Percentiles rank a stretch among this genome's conserved stretches.
Conservation (phyloP, 768 basidiomycete genomes). For the Collybia sp. region DNA sequence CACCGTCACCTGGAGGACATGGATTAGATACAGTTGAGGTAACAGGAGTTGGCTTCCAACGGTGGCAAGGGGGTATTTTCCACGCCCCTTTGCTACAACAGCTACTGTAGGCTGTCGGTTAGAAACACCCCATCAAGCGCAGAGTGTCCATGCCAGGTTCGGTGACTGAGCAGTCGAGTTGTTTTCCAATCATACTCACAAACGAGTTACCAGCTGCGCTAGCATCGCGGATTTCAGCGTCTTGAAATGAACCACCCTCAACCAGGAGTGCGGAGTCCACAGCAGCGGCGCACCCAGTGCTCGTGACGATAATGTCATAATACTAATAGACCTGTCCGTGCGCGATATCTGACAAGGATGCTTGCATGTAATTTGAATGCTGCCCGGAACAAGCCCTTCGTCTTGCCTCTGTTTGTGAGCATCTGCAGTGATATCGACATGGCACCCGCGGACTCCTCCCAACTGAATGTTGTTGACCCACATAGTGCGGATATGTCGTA, state of each 20-base stretch:
- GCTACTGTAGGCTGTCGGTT: slow-evolving; percentile 35
- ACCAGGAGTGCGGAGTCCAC: no score
- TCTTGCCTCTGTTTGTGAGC: slow-evolving; percentile 39
- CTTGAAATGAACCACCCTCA: no score
- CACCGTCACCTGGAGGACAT: neutral
- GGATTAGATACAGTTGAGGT: no score
- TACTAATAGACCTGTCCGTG: slow-evolving; percentile 40
- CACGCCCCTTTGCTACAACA: slow-evolving; percentile 37
- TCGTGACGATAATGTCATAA: slow-evolving; percentile 37
- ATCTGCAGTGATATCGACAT: slow-evolving; percentile 49
- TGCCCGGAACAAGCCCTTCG: slow-evolving; percentile 41
- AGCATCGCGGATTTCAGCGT: no score
- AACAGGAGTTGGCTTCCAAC: no score
- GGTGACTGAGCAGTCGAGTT: slow-evolving; percentile 37
- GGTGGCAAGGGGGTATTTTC: slow-evolving; percentile 46
- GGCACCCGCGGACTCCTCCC: slow-evolving; percentile 46
- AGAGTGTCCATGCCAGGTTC: slow-evolving; percentile 43
- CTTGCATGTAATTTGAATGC: slow-evolving; percentile 46
- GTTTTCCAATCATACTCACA: no score
- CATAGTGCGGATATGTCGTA: no score
- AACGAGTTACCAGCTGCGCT: no score
- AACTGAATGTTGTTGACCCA: no score
- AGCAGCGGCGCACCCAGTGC: slow-evolving; percentile 36
- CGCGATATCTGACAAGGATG: slow-evolving; percentile 37
- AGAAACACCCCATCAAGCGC: slow-evolving; percentile 46